Conservation (phyloP, 202 grass and related monocot genomes). For the Eragrostis tef region DNA sequence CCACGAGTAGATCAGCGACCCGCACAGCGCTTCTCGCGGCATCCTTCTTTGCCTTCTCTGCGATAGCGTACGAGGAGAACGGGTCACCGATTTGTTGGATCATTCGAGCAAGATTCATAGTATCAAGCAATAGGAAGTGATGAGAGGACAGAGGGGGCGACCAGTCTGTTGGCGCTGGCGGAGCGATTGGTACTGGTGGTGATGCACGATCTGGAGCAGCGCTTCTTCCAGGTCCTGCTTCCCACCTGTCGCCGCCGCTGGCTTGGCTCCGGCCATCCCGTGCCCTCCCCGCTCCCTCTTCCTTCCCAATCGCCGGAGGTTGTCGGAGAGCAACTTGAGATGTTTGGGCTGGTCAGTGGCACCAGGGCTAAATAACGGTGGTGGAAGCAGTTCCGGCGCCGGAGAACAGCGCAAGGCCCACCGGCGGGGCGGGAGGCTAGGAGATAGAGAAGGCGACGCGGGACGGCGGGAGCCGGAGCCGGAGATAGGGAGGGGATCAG, state of each 20-base stretch:
- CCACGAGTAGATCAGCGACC: conserved; percentile 63
- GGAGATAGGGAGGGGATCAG: background rate
- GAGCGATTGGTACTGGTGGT: conserved; percentile 62
- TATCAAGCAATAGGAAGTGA: background rate
- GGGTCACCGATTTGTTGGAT: background rate
- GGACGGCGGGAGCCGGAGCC: too few relatives aligned
- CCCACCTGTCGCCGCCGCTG: conserved; percentile 31
- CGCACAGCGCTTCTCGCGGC: conserved; percentile 58
- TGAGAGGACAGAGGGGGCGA: conserved; percentile 12
- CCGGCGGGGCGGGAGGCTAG: background rate
- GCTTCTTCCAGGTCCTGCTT: conserved; percentile 63
- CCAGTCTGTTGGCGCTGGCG: conserved; percentile 65
- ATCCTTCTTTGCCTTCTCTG: conserved; percentile 73
- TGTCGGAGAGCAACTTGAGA: background rate
- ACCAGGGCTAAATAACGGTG: background rate
- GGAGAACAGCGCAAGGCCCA: background rate
- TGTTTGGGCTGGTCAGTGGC: background rate
- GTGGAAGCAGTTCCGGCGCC: background rate
- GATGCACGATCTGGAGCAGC: conserved; percentile 65
- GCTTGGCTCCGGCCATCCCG: conserved; percentile 51
- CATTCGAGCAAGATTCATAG: background rate
- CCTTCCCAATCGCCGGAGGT: background rate
- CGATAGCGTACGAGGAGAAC: background rate
- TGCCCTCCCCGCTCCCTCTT: background rate
- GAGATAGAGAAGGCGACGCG: background rate